Base-by-base conservation (phyloP, 2,329 filamentous ascomycete genomes). In the Biscogniauxia sp. region DNA sequence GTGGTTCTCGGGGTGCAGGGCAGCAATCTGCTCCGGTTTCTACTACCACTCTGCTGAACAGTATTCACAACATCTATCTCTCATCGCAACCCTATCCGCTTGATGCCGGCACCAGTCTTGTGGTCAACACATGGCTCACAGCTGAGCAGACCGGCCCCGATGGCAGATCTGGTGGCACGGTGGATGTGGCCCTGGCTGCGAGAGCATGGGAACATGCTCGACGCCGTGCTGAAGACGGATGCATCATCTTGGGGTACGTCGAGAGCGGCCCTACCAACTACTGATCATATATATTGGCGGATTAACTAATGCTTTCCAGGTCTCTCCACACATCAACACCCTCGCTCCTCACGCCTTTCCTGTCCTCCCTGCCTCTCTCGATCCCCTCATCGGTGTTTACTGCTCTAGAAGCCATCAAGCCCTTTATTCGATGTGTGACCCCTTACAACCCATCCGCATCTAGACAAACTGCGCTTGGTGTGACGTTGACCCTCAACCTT, bases 171-270 rank as follows among this genome's bases (percentile, higher is more conserved):
- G 91, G 91, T 56, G 91, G 91, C 57, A 93, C 91, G 7, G 86
- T 98, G 51, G 95, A 99, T 76, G 78, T 85, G 51, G 85, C 90
- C 20, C 78, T 99, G 55, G 91, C 91, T 17, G 82, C 86, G 56
- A 87, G 92, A 73, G 93, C 93, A 2, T 99, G 95, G 94, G 95
- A 99, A 78, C 95, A 99, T 80, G 94, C 95, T 59, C 86, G 94
- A 68, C 88, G 95, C 64, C 87, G 95, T 79, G 95, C 95, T 51
- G 95, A 99, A 75, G 95, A 99, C 78, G 93, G 92, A 17, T 97
- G 93, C 73, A 90, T 99, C 65, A 82, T 98, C 57, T 78, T 99
- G 67, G 90, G 91, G 92, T 96, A 82, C 68, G 87, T 32, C 11
- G 28, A 32, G 28, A 32, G 7, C 28, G 28, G 6, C 28, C 28